A percentile compares a stretch with the other conserved stretches of the same genome.
These are phyloP conservation scores for Erigeron canadensis DNA, from an alignment of 129 eudicot genomes.

Conservation along the genomic window DNA sequence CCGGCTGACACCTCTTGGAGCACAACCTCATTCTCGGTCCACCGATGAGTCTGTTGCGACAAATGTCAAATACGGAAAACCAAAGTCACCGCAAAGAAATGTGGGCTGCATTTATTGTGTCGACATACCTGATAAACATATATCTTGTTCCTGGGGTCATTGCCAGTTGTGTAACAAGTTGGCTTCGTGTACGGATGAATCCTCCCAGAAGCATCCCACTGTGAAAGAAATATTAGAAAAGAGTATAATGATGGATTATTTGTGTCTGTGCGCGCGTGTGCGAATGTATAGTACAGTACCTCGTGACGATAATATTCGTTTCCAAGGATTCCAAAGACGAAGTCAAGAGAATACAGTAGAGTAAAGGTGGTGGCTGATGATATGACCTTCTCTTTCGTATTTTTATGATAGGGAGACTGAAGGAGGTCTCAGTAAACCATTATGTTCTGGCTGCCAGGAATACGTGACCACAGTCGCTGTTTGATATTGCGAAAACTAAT, in stretches of 20 bases:
- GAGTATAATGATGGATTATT: neutral
- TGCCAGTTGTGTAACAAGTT: neutral
- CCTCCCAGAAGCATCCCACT: neutral
- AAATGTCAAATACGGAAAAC: neutral
- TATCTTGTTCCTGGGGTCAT: neutral
- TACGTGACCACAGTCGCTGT: neutral
- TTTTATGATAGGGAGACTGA: neutral
- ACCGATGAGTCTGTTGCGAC: neutral
- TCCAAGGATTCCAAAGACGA: neutral
- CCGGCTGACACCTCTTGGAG: neutral
- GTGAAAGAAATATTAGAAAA: neutral
- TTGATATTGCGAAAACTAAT: neutral
- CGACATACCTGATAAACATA: neutral
- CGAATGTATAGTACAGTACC: neutral
- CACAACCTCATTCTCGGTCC: neutral
- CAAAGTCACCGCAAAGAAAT: too few relatives aligned
- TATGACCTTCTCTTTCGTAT: neutral
- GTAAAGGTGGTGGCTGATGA: neutral
- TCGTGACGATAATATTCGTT: neutral
- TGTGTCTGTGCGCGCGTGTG: neutral
- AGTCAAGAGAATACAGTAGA: neutral
- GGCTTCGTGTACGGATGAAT: neutral
- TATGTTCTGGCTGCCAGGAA: neutral
- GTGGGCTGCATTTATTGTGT: neutral
- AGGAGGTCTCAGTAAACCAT: neutral